Evolutionary conservation across 2,329 filamentous ascomycete genomes (phyloP), one percentile per base, ranked within the genome.

Genomic region (Elsinoe australis): DNA sequence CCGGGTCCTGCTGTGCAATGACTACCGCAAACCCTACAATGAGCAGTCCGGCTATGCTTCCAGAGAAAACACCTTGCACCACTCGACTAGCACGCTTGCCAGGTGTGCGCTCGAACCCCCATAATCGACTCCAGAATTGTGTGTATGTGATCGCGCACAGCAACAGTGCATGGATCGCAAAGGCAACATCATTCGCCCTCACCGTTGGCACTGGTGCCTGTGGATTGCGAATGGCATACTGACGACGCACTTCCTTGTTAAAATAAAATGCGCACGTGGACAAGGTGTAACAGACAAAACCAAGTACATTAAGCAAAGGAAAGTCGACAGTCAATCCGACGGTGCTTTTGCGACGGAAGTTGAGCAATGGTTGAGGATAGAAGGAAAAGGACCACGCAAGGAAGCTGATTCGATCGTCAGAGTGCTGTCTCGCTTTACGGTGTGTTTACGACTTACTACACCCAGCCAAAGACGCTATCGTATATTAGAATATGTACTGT

Each of bases 271-370:
- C 72, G 6, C 72, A 64, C 41, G 85, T 94, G 55, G 84, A 94
- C 29, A 83, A 69, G 38, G 84, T 74, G 67, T 95, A 95, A 54
- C 80, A 78, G 22, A 75, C 63, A 67, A 90, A 92, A 49, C 86
- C 84, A 71, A 75, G 64, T 31, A 74, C 61, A 66, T 92, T 92
- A 57, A 87, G 73, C 14, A 84, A 74, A 14, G 87, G 87, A 60
- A 94, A 95, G 64, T 95, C 89, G 55, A 94, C 82, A 0, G 87
- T 86, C 3, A 90, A 82, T 32, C 92, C 92, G 15, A 79, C 75
- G 3, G 89, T 95, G 6, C 86, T 85, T 50, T 79, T 78, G 47
- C 87, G 82, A 22, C 72, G 72, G 64, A 75, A 83, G 72, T 95
- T 96, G 53, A 87, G 76, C 52, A 94, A 68, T 5, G 85, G 80